These are phyloP conservation scores for Nannochloris sp. DNA, from an alignment of 139 green algal species.

Conservation along the genomic window DNA sequence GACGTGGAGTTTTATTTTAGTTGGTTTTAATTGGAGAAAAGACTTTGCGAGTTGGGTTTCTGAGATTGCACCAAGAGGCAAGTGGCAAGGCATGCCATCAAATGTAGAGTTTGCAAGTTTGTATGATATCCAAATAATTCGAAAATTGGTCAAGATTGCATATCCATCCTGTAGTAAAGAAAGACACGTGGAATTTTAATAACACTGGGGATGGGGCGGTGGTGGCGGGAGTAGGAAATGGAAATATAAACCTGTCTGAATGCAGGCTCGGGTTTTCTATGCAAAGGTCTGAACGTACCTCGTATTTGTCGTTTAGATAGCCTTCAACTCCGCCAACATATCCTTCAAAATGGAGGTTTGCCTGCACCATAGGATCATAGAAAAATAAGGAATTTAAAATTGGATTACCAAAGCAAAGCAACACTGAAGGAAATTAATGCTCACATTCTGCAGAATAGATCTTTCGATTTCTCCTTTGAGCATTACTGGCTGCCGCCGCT, in stretches of 20 bases:
- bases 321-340: slow-evolving; percentile 33
- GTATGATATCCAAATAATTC: slow-evolving; percentile 23
- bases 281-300: neutral
- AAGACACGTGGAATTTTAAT: neutral
- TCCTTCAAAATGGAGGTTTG: slow-evolving; percentile 51
- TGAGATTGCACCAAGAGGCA: slow-evolving; percentile 19
- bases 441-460: slow-evolving; percentile 49
- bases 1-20: slow-evolving; percentile 24
- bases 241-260: neutral
- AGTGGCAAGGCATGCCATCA: slow-evolving; percentile 11
- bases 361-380: slow-evolving; percentile 19
- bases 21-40: slow-evolving; percentile 2
- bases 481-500: slow-evolving; percentile 49
- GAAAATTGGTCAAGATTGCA: slow-evolving; percentile 24
- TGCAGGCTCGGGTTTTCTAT: neutral
- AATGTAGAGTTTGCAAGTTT: neutral
- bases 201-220: no score
- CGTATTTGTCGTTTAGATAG: slow-evolving; percentile 1
- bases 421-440: neutral
- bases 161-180: slow-evolving; percentile 9
- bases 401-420: neutral
- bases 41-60: slow-evolving; percentile 5
- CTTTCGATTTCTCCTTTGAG: slow-evolving; percentile 52
- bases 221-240: neutral
- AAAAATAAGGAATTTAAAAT: neutral